phyloP scores from a whole-genome alignment of 2,329 filamentous ascomycete genomes.

The Cordyceps cicadae region DNA sequence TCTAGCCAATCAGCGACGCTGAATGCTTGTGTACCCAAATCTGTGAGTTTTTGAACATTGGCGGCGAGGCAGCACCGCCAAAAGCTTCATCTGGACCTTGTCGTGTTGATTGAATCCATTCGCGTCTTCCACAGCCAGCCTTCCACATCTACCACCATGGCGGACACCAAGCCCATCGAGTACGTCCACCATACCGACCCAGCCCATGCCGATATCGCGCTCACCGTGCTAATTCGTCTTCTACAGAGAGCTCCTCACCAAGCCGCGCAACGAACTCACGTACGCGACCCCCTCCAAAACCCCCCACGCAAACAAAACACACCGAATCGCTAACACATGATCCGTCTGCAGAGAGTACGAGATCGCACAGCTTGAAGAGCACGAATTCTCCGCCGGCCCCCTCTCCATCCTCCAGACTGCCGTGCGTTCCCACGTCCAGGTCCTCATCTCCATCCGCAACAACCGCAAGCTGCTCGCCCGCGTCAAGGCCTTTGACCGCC shows the following conservation, averaged over 20 bases:
- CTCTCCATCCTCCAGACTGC: slow-evolving; percentile 94
- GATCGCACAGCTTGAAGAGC: slow-evolving; percentile 60
- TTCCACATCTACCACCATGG: slow-evolving; percentile 35
- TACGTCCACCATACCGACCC: slow-evolving; percentile 30
- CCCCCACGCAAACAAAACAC: slow-evolving; percentile 14
- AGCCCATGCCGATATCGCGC: neutral
- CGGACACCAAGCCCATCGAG: slow-evolving; percentile 62
- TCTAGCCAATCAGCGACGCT: slow-evolving; percentile 4
- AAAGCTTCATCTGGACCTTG: neutral
- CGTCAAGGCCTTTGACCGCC: slow-evolving; percentile 96
- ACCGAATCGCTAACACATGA: neutral
- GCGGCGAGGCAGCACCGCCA: neutral
- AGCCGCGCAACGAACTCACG: slow-evolving; percentile 87
- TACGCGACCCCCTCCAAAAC: slow-evolving; percentile 39
- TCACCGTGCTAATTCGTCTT: slow-evolving; percentile 21
- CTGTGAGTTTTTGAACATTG: slow-evolving; percentile 11
- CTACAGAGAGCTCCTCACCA: slow-evolving; percentile 73
- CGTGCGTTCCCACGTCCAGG: slow-evolving; percentile 87
- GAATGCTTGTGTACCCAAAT: neutral
- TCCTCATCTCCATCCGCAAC: slow-evolving; percentile 94
- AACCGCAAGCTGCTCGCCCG: slow-evolving; percentile 96
- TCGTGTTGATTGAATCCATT: neutral
- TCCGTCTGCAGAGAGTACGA: slow-evolving; percentile 68
- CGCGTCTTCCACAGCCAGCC: neutral
- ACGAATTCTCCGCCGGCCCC: slow-evolving; percentile 45